These are phyloP conservation scores for Eucalyptus cloeziana DNA, from an alignment of 345 rosid genomes.

Conservation along the genomic window DNA sequence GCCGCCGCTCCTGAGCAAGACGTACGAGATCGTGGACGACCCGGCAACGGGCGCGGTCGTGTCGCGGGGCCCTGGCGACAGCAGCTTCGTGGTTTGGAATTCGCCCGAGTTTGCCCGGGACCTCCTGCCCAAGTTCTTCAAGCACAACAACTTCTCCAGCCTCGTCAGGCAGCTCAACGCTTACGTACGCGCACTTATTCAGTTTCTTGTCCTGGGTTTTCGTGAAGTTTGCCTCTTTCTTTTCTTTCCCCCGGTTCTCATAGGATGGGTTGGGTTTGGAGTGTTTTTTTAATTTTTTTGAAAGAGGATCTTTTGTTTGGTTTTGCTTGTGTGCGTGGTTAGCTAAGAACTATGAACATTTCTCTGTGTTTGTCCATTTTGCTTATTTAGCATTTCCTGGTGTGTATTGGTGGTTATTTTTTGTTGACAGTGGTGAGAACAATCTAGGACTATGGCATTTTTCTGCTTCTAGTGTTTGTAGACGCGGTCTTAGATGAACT, in stretches of 20 bases:
- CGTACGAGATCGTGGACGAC: slow-evolving; percentile 90
- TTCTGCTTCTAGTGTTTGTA: not conserved
- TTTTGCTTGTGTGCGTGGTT: not conserved
- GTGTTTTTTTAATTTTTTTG: no score
- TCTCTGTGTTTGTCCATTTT: not conserved
- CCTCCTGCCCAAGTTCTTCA: slow-evolving; percentile 70
- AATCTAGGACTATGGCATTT: not conserved
- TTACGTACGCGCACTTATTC: slow-evolving; percentile 35
- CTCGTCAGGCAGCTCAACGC: slow-evolving; percentile 82
- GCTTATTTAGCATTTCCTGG: not conserved
- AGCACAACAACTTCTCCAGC: slow-evolving; percentile 90
- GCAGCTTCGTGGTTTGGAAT: slow-evolving; percentile 79
- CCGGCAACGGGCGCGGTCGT: slow-evolving; percentile 58
- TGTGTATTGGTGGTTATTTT: not conserved
- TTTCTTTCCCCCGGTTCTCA: not conserved
- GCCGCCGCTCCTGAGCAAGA: slow-evolving; percentile 69
- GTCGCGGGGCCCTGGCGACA: slow-evolving; percentile 65
- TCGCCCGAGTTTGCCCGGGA: slow-evolving; percentile 72
- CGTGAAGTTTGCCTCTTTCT: not conserved
- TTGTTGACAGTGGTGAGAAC: not conserved
- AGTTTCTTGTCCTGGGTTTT: not conserved
- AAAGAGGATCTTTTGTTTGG: not conserved
- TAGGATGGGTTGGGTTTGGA: not conserved
- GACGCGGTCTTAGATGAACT: not conserved
- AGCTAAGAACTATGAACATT: not conserved